phyloP scores from a whole-genome alignment of 352 stramenopile species.

The Phytopythium vexans region DNA sequence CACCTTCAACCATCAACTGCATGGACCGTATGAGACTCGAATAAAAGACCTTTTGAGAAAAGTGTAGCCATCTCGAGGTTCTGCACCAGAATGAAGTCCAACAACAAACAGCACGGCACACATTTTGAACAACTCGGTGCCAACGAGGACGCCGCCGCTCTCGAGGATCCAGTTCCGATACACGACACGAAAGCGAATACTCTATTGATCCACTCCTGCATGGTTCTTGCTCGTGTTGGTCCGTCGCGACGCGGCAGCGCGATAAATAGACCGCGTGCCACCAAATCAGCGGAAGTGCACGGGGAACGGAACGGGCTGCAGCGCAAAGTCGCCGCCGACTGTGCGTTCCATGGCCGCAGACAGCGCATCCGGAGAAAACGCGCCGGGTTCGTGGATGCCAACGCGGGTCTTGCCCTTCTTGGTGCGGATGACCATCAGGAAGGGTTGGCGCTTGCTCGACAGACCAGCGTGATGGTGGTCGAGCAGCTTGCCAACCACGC shows the following conservation, averaged over 20 bases:
- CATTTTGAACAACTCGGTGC: too few species aligned
- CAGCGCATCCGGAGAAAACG: slow-evolving; percentile 51
- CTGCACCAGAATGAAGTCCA: not conserved
- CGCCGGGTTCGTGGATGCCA: slow-evolving; percentile 25
- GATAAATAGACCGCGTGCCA: not conserved
- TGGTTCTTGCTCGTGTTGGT: too few species aligned
- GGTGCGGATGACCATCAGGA: slow-evolving; percentile 60
- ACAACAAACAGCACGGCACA: too few species aligned
- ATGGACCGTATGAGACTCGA: not conserved
- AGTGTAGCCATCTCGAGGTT: not conserved
- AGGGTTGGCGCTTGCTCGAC: slow-evolving; percentile 18
- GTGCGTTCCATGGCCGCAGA: slow-evolving; percentile 69
- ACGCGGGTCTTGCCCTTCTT: slow-evolving; percentile 66
- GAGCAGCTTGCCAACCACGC: slow-evolving; percentile 48
- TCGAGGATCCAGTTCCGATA: too few species aligned
- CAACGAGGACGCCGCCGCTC: too few species aligned
- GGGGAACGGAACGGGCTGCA: slow-evolving; percentile 25
- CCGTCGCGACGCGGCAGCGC: too few species aligned
- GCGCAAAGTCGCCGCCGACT: slow-evolving; percentile 58
- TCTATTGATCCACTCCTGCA: too few species aligned
- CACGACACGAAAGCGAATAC: too few species aligned
- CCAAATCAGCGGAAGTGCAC: slow-evolving; percentile 39
- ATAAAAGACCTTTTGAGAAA: not conserved
- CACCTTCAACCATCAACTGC: not conserved
- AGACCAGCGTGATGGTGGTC: slow-evolving; percentile 3